Evolutionary conservation across 805 yeast species (phyloP).

Genomic region (Yamadazyma endophytica): DNA sequence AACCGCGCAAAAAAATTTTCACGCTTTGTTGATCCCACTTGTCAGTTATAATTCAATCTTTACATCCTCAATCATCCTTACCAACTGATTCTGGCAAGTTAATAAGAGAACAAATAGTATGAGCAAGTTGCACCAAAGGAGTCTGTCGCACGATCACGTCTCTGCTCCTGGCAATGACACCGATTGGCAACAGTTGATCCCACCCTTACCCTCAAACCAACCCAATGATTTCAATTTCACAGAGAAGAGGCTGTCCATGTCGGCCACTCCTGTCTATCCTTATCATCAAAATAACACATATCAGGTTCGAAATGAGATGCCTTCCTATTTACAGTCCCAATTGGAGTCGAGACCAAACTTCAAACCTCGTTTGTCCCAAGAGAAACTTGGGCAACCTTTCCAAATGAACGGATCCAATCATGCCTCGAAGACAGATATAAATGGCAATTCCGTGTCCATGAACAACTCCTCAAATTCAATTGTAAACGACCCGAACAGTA

Average conservation of each 20-base stretch:
- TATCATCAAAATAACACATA: slow-evolving; percentile 4
- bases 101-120: too few relatives aligned
- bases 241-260: neutral
- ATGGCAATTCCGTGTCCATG: too few relatives aligned
- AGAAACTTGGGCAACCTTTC: slow-evolving; percentile 31
- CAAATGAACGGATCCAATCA: slow-evolving; percentile 9
- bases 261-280: neutral
- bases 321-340: slow-evolving; percentile 4
- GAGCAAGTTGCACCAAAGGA: slow-evolving; percentile 9
- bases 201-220: slow-evolving; percentile 10
- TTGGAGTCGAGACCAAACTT: slow-evolving; percentile 1
- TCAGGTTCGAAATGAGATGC: slow-evolving; percentile 5
- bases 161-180: neutral
- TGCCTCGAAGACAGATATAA: too few relatives aligned
- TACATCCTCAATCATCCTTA: too few relatives aligned
- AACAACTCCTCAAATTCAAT: neutral
- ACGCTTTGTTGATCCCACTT: too few relatives aligned
- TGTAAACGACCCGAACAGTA: neutral
- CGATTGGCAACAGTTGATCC: slow-evolving; percentile 13
- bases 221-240: slow-evolving; percentile 4
- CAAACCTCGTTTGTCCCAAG: neutral
- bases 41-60: too few relatives aligned
- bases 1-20: too few relatives aligned
- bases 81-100: too few relatives aligned
- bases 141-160: slow-evolving; percentile 7